These are phyloP conservation scores for Gracilariopsis chorda DNA, from an alignment of 23 red algal species.

Conservation along the genomic window DNA sequence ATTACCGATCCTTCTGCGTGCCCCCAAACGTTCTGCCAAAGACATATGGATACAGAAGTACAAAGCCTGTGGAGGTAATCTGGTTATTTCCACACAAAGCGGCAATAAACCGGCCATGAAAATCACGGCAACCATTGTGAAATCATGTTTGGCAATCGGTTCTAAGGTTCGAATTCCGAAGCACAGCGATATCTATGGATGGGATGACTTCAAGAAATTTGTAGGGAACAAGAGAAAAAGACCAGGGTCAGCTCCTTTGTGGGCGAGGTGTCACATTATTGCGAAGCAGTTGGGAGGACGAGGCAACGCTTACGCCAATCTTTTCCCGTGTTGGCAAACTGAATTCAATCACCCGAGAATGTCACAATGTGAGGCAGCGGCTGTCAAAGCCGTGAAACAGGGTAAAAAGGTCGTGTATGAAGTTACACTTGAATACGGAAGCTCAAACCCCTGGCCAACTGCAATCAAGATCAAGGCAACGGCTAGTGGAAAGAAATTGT, in stretches of 20 bases:
- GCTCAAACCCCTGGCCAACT: background rate
- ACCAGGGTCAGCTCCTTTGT: background rate
- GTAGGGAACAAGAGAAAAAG: background rate
- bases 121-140: background rate
- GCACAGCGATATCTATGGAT: background rate
- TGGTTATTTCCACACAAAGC: background rate
- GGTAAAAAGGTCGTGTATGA: background rate
- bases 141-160: background rate
- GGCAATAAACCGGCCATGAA: background rate
- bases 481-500: background rate
- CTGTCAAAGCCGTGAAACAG: background rate
- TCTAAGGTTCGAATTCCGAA: background rate
- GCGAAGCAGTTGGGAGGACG: background rate
- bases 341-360: background rate
- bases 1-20: too few relatives aligned
- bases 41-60: background rate
- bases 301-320: background rate
- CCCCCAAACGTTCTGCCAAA: too few relatives aligned
- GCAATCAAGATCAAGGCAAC: background rate
- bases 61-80: background rate
- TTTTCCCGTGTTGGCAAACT: constrained; percentile 3
- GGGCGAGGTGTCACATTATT: constrained; percentile 4
- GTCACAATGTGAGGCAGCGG: background rate
- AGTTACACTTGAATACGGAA: background rate
- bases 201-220: background rate